These are phyloP conservation scores for Citrus maxima DNA, from an alignment of 345 rosid species.

Conservation along the genomic window DNA sequence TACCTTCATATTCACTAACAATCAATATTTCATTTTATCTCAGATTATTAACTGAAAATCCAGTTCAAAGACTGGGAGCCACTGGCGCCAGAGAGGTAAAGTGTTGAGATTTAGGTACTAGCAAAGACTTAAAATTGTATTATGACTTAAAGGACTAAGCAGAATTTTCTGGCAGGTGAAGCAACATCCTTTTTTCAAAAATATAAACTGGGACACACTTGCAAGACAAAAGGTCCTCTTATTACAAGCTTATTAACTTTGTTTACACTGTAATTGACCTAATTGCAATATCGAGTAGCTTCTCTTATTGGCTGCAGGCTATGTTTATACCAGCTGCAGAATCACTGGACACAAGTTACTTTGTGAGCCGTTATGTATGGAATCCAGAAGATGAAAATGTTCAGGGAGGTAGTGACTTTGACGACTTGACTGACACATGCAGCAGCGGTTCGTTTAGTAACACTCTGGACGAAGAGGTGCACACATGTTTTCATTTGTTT, in stretches of 20 bases:
- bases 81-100: constrained; percentile 87
- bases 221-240: constrained; percentile 81
- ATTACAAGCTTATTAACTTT: not conserved
- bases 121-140: constrained; percentile 4
- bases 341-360: constrained; percentile 83
- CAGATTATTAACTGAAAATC: constrained; percentile 87
- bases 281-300: constrained; percentile 15
- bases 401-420: constrained; percentile 82
- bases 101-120: constrained; percentile 9
- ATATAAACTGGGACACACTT: constrained; percentile 93
- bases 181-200: constrained; percentile 73
- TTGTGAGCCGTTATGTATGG: constrained; percentile 93
- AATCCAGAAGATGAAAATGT: constrained; percentile 77
- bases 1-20: constrained; percentile 7
- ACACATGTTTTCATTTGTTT: not conserved
- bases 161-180: constrained; percentile 58
- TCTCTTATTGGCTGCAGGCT: constrained; percentile 51
- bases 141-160: constrained; percentile 10
- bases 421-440: constrained; percentile 70
- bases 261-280: not conserved
- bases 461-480: constrained; percentile 79
- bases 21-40: constrained; percentile 17
- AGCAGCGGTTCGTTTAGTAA: constrained; percentile 73
- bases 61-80: constrained; percentile 90
- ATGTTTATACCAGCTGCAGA: constrained; percentile 90